Evolutionary conservation across 805 yeast species (phyloP).

Genomic region (Candida manassasensis): DNA sequence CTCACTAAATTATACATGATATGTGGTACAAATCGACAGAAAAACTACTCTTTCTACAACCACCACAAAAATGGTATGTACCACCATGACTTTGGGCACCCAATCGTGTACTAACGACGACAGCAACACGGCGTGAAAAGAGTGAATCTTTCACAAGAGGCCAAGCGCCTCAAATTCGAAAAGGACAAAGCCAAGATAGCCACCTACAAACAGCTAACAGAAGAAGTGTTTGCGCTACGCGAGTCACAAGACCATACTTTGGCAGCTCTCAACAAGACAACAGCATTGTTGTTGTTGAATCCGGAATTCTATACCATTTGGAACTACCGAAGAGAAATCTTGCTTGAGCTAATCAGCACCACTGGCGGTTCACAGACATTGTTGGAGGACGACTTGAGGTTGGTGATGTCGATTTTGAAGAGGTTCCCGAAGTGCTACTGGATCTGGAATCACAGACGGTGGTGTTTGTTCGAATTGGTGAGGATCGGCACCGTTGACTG

Average conservation of each 20-base stretch:
- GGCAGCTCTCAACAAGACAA: constrained; percentile 48
- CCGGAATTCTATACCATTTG: constrained; percentile 89
- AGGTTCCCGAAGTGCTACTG: constrained; percentile 87
- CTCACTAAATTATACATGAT: background rate
- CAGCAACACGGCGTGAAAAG: constrained; percentile 72
- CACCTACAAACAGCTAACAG: constrained; percentile 46
- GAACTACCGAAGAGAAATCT: constrained; percentile 80
- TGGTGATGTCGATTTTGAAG: constrained; percentile 55
- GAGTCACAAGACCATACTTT: constrained; percentile 13
- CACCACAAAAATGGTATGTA: constrained; percentile 1
- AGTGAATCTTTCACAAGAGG: constrained; percentile 51
- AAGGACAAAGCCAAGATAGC: constrained; percentile 60
- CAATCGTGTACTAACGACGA: constrained; percentile 12
- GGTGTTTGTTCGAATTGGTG: constrained; percentile 56
- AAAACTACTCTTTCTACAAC: background rate
- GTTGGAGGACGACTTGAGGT: constrained; percentile 55
- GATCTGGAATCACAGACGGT: constrained; percentile 91
- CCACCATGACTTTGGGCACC: background rate
- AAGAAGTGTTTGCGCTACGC: constrained; percentile 34
- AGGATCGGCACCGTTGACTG: constrained; percentile 53
- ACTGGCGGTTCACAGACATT: constrained; percentile 7
- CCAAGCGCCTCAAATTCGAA: constrained; percentile 44
- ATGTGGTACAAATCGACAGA: background rate
- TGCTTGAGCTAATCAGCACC: constrained; percentile 16
- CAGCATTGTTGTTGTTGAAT: constrained; percentile 55